Base-by-base conservation (phyloP, 352 stramenopile genomes). In the Pythium diclinum region DNA sequence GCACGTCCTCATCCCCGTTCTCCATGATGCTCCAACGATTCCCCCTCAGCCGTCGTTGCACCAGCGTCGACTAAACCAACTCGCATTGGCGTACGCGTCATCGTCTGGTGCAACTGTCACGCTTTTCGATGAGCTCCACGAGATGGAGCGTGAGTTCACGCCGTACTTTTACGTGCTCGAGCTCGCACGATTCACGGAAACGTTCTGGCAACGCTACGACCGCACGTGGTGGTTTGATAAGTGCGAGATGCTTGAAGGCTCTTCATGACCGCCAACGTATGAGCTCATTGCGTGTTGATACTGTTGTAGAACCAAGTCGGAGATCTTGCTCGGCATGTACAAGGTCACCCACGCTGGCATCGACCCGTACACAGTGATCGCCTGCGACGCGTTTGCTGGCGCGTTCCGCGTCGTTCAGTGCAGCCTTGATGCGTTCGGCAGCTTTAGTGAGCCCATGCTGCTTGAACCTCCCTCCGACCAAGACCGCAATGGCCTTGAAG, bases 171-270 rank as follows among this genome's bases (percentile, higher is more conserved):
- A 79, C 53, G 58, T 87, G 9, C 74, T 93, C 9, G 82, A 93
- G 59, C 58, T 91, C 25, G 84, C 82, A 6, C 65, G 60, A 0
- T 93, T 91, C 61, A 78, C 77, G 4, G 65, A 80, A 61, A 85
- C 82, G 4, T 93, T 91, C 59, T 93, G 84, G 84, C 56, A 74
- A 10, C 76, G 84, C 16, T 93, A 93, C 63, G 83, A 91, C 47
- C 76, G 73, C 42, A 88, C 81, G 17, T 91, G 84, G 82, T 93
- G 84, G 82, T 93, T 93, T 58, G 76, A 91, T 54, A 88, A 88
- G 79, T 84, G 59, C 42, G 71, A 73, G 11, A n/a, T 19, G 42
- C 28, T 7, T 32, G 53, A 14, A 3, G 9, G 16, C 42, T 40
- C 6, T 19, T 30, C 23, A 30, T 34, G 19, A 19, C 32, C 8